Evolutionary conservation across 768 basidiomycete species (phyloP).

Genomic region (Rubroboletus pulcherrimus): DNA sequence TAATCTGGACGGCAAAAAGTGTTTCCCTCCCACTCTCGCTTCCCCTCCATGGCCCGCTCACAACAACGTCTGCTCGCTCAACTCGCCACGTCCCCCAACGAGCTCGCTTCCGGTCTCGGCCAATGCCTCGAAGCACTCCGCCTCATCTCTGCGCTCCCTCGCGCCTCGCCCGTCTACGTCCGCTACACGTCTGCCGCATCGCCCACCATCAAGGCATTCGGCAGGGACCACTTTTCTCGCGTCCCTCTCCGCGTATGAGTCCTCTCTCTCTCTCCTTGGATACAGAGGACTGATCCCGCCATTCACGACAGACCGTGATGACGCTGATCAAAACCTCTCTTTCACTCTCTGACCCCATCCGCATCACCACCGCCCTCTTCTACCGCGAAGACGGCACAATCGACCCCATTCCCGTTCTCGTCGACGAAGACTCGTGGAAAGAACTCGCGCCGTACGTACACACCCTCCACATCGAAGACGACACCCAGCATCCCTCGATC

Average conservation of each 20-base stretch:
- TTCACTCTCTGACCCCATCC: constrained; percentile 18
- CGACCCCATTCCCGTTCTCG: constrained; percentile 18
- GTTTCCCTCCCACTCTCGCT: no score
- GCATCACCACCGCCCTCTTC: constrained; percentile 23
- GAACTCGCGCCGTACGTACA: constrained; percentile 31
- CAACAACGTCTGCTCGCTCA: constrained; percentile 31
- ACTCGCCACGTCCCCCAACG: constrained; percentile 31
- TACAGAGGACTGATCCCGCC: no score
- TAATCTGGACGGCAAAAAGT: no score
- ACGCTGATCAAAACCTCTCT: constrained; percentile 24
- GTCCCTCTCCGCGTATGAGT: constrained; percentile 32
- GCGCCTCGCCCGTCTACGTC: constrained; percentile 27
- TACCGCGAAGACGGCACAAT: constrained; percentile 30
- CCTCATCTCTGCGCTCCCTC: constrained; percentile 28
- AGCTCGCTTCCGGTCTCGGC: constrained; percentile 30
- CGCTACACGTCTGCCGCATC: constrained; percentile 18
- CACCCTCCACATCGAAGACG: constrained; percentile 30
- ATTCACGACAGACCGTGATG: constrained; percentile 21
- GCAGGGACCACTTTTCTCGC: constrained; percentile 30
- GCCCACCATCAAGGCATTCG: constrained; percentile 25
- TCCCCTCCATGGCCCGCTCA: constrained; percentile 19
- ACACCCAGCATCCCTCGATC: constrained; percentile 16
- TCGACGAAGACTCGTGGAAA: constrained; percentile 33
- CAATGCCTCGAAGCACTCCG: constrained; percentile 34
- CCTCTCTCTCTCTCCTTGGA: no score